These are phyloP conservation scores for Annulohypoxylon bovei DNA, from an alignment of 495 filamentous ascomycete species.

Conservation along the genomic window DNA sequence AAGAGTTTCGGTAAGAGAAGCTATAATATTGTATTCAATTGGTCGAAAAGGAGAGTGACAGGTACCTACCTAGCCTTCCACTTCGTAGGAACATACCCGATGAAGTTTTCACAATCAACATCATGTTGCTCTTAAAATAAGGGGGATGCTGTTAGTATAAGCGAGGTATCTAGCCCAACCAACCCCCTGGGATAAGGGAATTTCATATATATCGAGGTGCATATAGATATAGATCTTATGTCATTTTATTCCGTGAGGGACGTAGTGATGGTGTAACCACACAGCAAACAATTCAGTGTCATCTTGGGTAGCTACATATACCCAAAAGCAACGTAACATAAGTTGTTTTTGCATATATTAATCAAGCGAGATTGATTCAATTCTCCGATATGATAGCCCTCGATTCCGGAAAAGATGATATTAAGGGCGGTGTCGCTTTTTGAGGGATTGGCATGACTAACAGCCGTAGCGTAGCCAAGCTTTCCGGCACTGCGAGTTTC, in stretches of 20 bases:
- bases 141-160: too few species aligned
- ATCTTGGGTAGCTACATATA: neutral
- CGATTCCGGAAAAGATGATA: slow-evolving; percentile 8
- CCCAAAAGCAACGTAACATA: slow-evolving; percentile 17
- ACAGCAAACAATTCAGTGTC: neutral
- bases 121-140: too few species aligned
- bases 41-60: too few species aligned
- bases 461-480: slow-evolving; percentile 15
- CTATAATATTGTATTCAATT: too few species aligned
- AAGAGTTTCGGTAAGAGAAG: too few species aligned
- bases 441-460: slow-evolving; percentile 32
- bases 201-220: neutral
- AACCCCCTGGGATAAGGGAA: neutral
- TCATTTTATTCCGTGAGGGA: neutral
- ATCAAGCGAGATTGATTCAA: slow-evolving; percentile 9
- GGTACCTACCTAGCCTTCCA: too few species aligned
- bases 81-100: too few species aligned
- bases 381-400: slow-evolving; percentile 2
- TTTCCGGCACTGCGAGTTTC: slow-evolving; percentile 18
- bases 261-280: neutral
- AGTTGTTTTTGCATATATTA: neutral
- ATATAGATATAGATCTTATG: neutral
- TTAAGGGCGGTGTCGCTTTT: neutral
- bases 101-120: too few species aligned
- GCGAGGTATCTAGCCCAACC: too few species aligned